Evolutionary conservation across 306 rosid genomes (phyloP).

Genomic region (Rosa multiflora): DNA sequence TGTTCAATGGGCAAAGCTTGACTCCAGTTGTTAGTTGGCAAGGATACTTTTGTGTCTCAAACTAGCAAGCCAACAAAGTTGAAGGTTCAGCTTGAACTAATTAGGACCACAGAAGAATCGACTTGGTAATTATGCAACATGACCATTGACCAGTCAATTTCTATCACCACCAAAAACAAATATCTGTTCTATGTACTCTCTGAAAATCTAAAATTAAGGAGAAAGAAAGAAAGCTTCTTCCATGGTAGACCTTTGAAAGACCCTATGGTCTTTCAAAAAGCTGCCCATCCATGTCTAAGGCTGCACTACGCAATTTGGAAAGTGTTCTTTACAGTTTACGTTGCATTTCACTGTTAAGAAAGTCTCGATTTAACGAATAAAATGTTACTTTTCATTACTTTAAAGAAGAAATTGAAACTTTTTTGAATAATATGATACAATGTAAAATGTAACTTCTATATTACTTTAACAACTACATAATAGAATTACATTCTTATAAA

Average conservation of each 20-base stretch:
- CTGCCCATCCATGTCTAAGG: neutral
- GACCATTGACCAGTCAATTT: neutral
- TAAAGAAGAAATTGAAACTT: no score
- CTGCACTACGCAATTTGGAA: neutral
- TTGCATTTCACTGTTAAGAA: neutral
- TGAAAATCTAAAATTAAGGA: neutral
- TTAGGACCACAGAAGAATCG: conserved; percentile 4
- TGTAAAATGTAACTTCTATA: no score
- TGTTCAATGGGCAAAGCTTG: neutral
- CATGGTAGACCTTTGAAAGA: neutral
- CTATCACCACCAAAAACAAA: neutral
- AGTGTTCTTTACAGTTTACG: neutral
- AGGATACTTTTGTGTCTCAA: conserved; percentile 1
- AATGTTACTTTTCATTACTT: neutral
- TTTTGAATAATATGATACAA: no score
- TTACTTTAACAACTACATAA: neutral
- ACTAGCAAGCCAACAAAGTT: neutral
- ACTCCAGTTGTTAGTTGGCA: neutral
- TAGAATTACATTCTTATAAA: neutral
- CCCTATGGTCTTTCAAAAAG: neutral
- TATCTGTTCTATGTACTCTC: neutral
- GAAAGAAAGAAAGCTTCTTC: neutral
- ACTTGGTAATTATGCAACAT: neutral
- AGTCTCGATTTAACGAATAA: neutral
- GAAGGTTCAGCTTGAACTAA: conserved; percentile 1